phyloP scores from a whole-genome alignment of 2,329 filamentous ascomycete species.

The Rosellinia necatrix region DNA sequence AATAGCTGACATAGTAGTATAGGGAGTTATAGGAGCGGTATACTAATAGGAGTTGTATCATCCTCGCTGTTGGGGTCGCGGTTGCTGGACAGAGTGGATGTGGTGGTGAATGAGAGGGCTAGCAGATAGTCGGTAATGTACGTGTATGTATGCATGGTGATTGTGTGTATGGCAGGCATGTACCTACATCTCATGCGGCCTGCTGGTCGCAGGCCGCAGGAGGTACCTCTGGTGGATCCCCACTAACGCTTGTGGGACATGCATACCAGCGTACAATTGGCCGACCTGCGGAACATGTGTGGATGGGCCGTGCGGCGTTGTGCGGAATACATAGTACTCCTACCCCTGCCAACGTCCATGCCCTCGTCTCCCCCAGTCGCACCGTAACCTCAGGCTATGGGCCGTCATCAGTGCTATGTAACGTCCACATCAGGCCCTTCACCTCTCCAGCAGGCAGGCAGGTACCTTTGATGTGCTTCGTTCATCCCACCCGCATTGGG shows the following conservation, averaged over 20 bases:
- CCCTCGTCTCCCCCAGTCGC: background rate
- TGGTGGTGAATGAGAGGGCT: background rate
- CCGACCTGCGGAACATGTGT: constrained; percentile 27
- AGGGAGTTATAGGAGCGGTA: background rate
- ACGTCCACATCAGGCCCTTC: constrained; percentile 3
- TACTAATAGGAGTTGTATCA: too few relatives aligned
- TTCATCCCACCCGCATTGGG: constrained; percentile 8
- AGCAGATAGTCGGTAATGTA: constrained; percentile 20
- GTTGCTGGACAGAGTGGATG: too few relatives aligned
- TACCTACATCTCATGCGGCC: constrained; percentile 29
- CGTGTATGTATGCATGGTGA: constrained; percentile 23
- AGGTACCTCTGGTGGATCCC: background rate
- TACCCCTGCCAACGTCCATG: background rate
- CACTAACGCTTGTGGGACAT: constrained; percentile 18
- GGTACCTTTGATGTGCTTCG: constrained; percentile 7
- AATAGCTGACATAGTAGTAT: background rate
- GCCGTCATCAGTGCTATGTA: constrained; percentile 7
- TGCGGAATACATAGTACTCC: constrained; percentile 26
- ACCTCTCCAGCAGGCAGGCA: too few relatives aligned
- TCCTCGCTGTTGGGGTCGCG: too few relatives aligned
- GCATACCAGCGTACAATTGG: constrained; percentile 27
- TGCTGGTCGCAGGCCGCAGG: constrained; percentile 24
- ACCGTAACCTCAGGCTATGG: background rate
- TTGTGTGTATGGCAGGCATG: constrained; percentile 22
- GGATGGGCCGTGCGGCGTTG: constrained; percentile 27